Evolutionary conservation across 306 rosid species (phyloP), one percentile per base, ranked within the genome.

Genomic region (Casuarina cunninghamiana): DNA sequence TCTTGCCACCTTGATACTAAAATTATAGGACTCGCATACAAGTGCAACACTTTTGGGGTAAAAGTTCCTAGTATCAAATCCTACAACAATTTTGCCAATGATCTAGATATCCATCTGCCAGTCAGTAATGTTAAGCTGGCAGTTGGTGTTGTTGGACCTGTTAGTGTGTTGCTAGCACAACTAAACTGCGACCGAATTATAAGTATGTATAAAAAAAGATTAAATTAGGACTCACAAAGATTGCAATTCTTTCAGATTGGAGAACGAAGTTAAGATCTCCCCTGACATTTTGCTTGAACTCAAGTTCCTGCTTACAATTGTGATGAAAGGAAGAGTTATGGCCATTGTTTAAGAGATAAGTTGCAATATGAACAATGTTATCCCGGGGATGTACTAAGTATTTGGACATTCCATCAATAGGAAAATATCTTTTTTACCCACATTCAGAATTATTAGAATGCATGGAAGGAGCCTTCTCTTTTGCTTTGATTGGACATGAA

Each of bases 271-370:
- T 54, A 41, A 6, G 49, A 80, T 69, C 70, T 49, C 15, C 72
- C 84, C 81, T 10, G 37, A 49, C 44, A 83, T 17, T 6, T 62
- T 16, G 62, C 77, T 77, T 68, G 87, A 80, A 17, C 84, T 72
- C 45, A 84, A 42, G 42, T 84, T 80, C 77, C 84, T 80, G 74
- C 10, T n/a, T n/a, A n/a, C n/a, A n/a, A n/a, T n/a, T n/a, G n/a
- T n/a, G n/a, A n/a, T n/a, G n/a, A n/a, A n/a, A n/a, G n/a, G n/a
- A n/a, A n/a, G n/a, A n/a, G n/a, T n/a, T n/a, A n/a, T n/a, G n/a
- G n/a, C n/a, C n/a, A n/a, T n/a, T n/a, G n/a, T n/a, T n/a, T n/a
- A n/a, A n/a, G n/a, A 53, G 3, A 5, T 11, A 62, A 62, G 39
- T 61, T 35, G 6, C 43, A 61, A 61, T 19, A 10, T 6, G 6